A percentile compares a stretch with the other conserved stretches of the same genome.
phyloP scores from a whole-genome alignment of 2,329 filamentous ascomycete genomes.

The Lachnellula willkommii region DNA sequence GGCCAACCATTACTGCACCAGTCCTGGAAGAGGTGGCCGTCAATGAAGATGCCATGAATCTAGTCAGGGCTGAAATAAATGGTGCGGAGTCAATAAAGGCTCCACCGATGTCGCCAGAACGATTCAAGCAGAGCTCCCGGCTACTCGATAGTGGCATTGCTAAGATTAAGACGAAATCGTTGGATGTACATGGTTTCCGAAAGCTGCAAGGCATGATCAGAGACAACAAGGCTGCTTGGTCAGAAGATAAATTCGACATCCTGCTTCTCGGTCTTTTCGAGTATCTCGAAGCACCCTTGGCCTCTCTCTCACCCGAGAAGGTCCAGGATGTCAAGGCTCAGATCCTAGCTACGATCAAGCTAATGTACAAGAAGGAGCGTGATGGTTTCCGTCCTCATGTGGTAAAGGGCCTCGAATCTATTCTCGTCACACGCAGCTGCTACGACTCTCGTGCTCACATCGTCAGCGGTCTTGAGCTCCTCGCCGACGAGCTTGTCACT shows the following conservation, averaged over 20 bases:
- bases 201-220: conserved; percentile 71
- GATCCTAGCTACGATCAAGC: conserved; percentile 66
- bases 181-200: conserved; percentile 78
- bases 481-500: conserved; percentile 65
- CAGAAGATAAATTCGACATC: conserved; percentile 62
- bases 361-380: conserved; percentile 63
- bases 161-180: conserved; percentile 62
- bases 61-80: conserved; percentile 18
- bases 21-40: conserved; percentile 57
- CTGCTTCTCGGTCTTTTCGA: conserved; percentile 64
- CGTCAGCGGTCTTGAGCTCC: conserved; percentile 66
- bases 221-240: conserved; percentile 58
- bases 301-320: conserved; percentile 55
- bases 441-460: conserved; percentile 69
- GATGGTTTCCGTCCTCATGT: conserved; percentile 63
- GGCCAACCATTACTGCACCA: conserved; percentile 40
- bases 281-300: conserved; percentile 60
- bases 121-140: conserved; percentile 51
- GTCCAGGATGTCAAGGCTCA: conserved; percentile 69
- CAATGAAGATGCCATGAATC: conserved; percentile 44
- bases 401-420: conserved; percentile 59
- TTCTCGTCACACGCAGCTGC: conserved; percentile 58
- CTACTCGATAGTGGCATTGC: conserved; percentile 69
- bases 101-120: conserved; percentile 42
- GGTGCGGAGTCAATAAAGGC: conserved; percentile 16